These are phyloP conservation scores for Arabis hirsuta DNA, from an alignment of 345 rosid species.

Conservation along the genomic window DNA sequence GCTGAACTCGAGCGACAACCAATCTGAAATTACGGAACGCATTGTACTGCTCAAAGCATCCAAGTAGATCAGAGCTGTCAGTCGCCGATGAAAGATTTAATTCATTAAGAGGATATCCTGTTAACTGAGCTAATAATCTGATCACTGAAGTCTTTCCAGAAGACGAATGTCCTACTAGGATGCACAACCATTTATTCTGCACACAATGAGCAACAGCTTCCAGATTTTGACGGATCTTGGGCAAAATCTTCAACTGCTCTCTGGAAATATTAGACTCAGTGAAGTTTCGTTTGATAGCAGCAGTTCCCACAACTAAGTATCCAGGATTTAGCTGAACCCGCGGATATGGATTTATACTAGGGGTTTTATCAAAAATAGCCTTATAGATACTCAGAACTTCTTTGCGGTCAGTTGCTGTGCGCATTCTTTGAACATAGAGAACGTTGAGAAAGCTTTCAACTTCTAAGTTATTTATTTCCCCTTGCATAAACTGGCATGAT, in stretches of 20 bases:
- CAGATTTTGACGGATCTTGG: slow-evolving; percentile 74
- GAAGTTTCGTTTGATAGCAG: slow-evolving; percentile 65
- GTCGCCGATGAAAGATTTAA: slow-evolving; percentile 87
- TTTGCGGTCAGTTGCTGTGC: slow-evolving; percentile 77
- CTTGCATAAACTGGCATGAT: slow-evolving; percentile 83
- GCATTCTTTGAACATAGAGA: slow-evolving; percentile 92
- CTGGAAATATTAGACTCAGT: slow-evolving; percentile 44
- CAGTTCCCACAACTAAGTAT: slow-evolving; percentile 67
- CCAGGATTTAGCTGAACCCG: slow-evolving; percentile 69
- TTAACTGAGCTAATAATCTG: slow-evolving; percentile 76
- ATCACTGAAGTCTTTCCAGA: slow-evolving; percentile 94
- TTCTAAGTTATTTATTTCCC: slow-evolving; percentile 46
- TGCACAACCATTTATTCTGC: slow-evolving; percentile 80
- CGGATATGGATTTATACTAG: slow-evolving; percentile 76
- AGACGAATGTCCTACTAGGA: slow-evolving; percentile 86
- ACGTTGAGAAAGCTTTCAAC: slow-evolving; percentile 70
- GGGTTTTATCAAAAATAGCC: slow-evolving; percentile 66
- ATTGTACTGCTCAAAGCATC: slow-evolving; percentile 94
- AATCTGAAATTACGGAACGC: slow-evolving; percentile 68
- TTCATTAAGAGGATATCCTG: slow-evolving; percentile 79
- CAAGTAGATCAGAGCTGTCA: slow-evolving; percentile 92
- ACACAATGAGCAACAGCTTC: slow-evolving; percentile 89
- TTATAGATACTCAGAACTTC: slow-evolving; percentile 73
- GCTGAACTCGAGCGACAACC: slow-evolving; percentile 65
- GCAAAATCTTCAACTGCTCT: slow-evolving; percentile 66